Percentiles rank a stretch among this genome's conserved stretches.
These are phyloP conservation scores for Calonectria pauciramosa DNA, from an alignment of 2,329 filamentous ascomycete species.

Conservation along the genomic window DNA sequence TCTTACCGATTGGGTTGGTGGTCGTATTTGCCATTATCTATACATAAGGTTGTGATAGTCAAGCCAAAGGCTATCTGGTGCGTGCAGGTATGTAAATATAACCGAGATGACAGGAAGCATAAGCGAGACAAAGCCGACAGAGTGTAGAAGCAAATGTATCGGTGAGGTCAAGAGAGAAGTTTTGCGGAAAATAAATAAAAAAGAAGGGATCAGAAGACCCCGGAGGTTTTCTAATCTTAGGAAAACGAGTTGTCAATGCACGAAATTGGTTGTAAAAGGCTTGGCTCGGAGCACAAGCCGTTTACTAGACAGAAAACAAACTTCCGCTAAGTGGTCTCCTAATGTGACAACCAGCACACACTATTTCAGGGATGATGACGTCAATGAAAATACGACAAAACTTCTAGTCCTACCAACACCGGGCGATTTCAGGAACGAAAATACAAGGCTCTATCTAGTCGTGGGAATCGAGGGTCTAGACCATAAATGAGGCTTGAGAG, in stretches of 20 bases:
- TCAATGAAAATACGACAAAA: slow-evolving; percentile 1
- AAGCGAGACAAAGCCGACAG: background rate
- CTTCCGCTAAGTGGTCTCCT: background rate
- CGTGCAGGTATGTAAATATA: background rate
- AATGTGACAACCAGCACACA: background rate
- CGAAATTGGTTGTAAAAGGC: background rate
- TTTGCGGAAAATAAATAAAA: background rate
- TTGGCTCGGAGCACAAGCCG: slow-evolving; percentile 3
- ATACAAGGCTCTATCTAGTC: background rate
- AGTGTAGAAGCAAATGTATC: no score
- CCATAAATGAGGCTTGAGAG: background rate
- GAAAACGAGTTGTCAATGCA: slow-evolving; percentile 6
- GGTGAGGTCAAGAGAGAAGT: background rate
- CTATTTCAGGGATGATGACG: slow-evolving; percentile 11
- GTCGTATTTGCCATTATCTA: background rate
- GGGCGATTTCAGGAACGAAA: background rate
- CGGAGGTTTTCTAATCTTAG: slow-evolving; percentile 2
- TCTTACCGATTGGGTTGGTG: background rate
- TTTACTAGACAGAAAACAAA: slow-evolving; percentile 7
- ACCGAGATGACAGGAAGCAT: background rate
- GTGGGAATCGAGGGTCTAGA: background rate
- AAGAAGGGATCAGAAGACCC: background rate
- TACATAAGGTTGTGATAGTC: background rate
- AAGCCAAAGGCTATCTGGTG: background rate
- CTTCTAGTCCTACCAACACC: background rate